Base-by-base conservation (phyloP, 306 rosid genomes). In the Trifolium dubium region DNA sequence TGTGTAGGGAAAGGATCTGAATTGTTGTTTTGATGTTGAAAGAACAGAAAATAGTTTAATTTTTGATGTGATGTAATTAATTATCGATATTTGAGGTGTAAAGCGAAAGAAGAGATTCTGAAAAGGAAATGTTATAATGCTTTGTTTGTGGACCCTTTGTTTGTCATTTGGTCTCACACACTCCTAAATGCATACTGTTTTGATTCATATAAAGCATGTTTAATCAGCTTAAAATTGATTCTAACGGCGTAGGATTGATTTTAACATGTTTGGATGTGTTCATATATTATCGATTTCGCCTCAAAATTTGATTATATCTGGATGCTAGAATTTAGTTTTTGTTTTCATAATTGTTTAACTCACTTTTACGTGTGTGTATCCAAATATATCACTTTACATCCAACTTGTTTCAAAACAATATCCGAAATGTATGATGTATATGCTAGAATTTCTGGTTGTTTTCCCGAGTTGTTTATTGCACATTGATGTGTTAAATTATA, bases 111-210 rank as follows among this genome's bases (percentile, higher is more conserved):
- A 14, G 71, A 67, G 65, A 67, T 51, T 50, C 69, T 0, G 51
- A 51, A 72, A 64, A 79, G 81, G 79, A 83, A 79, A 75, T 71
- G 53, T 49, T 30, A 50, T 65, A 65, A 75, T 70, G 68, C 56
- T 74, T 46, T 75, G 59, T 17, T 14, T 53, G 61, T 79, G 67
- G 44, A 64, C 81, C 80, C 70, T 53, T 67, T 58, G 56, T 67
- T 70, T 70, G 2, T 31, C 47, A 65, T 39, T 67, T 70, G 65
- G 2, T 31, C 47, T 70, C 66, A 28, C 29, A 77, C 41, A 61
- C 43, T 64, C 12, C 19, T 71, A 49, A 65, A 51, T 71, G 76
- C 53, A 64, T 18, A 66, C 61, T 60, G 28, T 67, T 34, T 35
- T 71, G 59, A 69, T 62, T 70, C 46, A 70, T 47, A 70, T 47